Base-by-base conservation (phyloP, 495 filamentous ascomycete species). In the Daldinia vernicosa region DNA sequence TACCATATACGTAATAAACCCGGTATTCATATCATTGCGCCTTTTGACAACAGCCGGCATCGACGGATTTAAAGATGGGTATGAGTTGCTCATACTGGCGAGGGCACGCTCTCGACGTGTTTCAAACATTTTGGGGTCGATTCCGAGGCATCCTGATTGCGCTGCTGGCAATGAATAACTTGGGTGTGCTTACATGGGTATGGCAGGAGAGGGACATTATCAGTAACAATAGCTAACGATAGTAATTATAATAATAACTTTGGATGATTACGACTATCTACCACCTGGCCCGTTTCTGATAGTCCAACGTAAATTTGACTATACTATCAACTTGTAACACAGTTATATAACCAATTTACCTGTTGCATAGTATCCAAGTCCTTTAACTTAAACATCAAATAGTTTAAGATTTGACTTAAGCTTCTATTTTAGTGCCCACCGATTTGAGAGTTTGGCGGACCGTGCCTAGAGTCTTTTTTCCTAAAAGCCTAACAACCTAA, bases 21-120 rank as follows among this genome's bases (percentile, higher is more conserved):
- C 52, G 69, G 63, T 56, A 58, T 33, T 61, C 63, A 63, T 32
- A 33, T 32, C 26, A 53, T 60, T 64, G 69, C 55, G 69, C 69
- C 69, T 53, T 71, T 71, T 54, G 9, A 71, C 43, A 54, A 39
- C 59, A 67, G 58, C 69, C 69, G 69, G 58, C 63, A 67, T 33
- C 35, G 39, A 55, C 63, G 69, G 69, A 71, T 63, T 59, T 40
- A 26, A 59, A 63, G 53, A 60, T 54, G 58, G 17, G 54, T 43
- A 30, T 27, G 50, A 3, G 65, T 67, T 72, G 43, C 55, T 72
- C 64, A 60, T 63, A 52, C 15, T 47, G 19, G 22, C 27, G 50
- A 72, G 28, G 58, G 28, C 33, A 40, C n/a, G 14, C 17, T 62
- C 30, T 50, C 17, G 15, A 60, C 12, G 50, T 66, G 61, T 66